phyloP scores from a whole-genome alignment of 2,329 filamentous ascomycete genomes.

The Periglandula ipomoeae region DNA sequence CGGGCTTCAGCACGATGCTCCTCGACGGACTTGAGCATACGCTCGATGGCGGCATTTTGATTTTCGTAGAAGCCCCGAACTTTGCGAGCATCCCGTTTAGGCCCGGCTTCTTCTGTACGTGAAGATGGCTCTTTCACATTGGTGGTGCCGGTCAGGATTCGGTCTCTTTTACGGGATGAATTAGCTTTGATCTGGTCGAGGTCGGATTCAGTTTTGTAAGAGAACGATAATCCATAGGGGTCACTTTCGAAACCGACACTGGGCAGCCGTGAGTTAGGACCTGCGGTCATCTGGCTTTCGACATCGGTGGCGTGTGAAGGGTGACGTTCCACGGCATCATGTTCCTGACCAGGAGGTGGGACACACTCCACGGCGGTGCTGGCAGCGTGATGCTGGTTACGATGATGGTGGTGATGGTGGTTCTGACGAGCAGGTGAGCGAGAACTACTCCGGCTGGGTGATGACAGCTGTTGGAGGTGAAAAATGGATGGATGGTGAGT shows the following conservation, averaged over 20 bases:
- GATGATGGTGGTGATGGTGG: constrained; percentile 5
- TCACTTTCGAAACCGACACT: constrained; percentile 59
- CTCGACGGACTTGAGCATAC: constrained; percentile 84
- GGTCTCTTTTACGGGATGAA: constrained; percentile 64
- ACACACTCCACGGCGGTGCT: constrained; percentile 38
- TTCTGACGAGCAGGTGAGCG: constrained; percentile 15
- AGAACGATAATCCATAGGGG: constrained; percentile 69
- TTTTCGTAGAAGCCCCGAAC: constrained; percentile 76
- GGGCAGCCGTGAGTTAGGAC: constrained; percentile 37
- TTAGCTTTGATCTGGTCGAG: constrained; percentile 73
- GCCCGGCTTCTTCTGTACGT: constrained; percentile 7
- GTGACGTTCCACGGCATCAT: constrained; percentile 34
- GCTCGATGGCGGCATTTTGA: constrained; percentile 90
- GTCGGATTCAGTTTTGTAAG: constrained; percentile 69
- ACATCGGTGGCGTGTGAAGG: constrained; percentile 32
- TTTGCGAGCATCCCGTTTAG: constrained; percentile 36
- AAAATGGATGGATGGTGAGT: constrained; percentile 37
- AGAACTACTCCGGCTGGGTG: constrained; percentile 18
- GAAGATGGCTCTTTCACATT: constrained; percentile 1
- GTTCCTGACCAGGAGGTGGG: constrained; percentile 21
- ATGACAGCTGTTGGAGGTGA: constrained; percentile 26
- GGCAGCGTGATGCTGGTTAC: constrained; percentile 22
- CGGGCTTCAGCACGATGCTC: constrained; percentile 77
- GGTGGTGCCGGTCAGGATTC: constrained; percentile 12
- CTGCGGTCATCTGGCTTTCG: constrained; percentile 35